These are phyloP conservation scores for Talaromyces marneffei DNA, from an alignment of 2,329 filamentous ascomycete genomes.

Conservation along the genomic window DNA sequence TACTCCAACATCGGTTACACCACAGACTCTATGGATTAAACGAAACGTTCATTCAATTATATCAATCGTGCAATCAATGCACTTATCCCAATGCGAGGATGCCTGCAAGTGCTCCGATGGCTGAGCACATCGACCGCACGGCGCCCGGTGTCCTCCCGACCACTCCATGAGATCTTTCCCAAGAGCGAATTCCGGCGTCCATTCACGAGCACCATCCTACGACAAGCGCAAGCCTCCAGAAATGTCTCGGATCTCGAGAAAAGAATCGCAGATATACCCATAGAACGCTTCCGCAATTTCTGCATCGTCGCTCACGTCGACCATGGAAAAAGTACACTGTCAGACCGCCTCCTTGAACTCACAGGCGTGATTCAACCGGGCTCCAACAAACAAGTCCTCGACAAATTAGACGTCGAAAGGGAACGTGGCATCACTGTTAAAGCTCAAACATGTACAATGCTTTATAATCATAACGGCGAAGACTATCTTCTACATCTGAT, in stretches of 20 bases:
- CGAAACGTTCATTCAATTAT: not conserved
- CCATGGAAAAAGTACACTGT: constrained; percentile 95
- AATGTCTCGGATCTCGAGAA: constrained; percentile 50
- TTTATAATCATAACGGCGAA: constrained; percentile 76
- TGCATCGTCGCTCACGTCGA: constrained; percentile 99
- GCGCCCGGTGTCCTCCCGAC: constrained; percentile 17
- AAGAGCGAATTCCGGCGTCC: constrained; percentile 16
- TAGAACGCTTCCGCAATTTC: constrained; percentile 71
- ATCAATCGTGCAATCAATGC: constrained; percentile 19
- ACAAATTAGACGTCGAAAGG: constrained; percentile 94
- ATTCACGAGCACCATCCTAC: constrained; percentile 28
- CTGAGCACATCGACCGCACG: constrained; percentile 36
- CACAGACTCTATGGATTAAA: not conserved
- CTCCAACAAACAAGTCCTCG: constrained; percentile 88
- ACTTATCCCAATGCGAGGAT: constrained; percentile 42
- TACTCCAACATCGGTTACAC: not conserved
- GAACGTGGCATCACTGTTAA: constrained; percentile 98
- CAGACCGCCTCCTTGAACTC: constrained; percentile 83
- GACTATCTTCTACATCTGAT: constrained; percentile 95
- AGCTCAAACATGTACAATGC: constrained; percentile 96
- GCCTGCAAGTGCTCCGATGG: constrained; percentile 43
- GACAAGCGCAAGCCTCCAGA: constrained; percentile 22
- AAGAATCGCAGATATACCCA: constrained; percentile 48
- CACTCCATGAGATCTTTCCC: constrained; percentile 21
- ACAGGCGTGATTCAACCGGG: constrained; percentile 88